These are phyloP conservation scores for Penstemon davidsonii DNA, from an alignment of 257 asterid genomes.

Conservation along the genomic window DNA sequence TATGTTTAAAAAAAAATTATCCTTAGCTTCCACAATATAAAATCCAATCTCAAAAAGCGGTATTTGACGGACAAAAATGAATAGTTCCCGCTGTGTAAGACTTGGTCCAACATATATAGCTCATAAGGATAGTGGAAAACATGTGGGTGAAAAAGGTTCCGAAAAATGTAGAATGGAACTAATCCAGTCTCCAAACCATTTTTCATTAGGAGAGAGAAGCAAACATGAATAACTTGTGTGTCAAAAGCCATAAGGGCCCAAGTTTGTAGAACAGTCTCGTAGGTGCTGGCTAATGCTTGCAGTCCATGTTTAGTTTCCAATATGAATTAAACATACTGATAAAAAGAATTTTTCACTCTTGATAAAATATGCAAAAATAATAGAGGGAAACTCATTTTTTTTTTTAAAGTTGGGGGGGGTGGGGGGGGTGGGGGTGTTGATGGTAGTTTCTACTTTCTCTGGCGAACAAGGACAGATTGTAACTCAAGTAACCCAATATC, in stretches of 20 bases:
- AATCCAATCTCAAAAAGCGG: too few relatives aligned
- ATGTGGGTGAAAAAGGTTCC: too few relatives aligned
- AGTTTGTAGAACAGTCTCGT: not conserved
- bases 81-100: too few relatives aligned
- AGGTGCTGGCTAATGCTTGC: slow-evolving; percentile 11
- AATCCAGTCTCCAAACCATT: too few relatives aligned
- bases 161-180: too few relatives aligned
- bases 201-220: too few relatives aligned
- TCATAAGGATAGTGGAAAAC: too few relatives aligned
- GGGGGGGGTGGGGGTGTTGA: not conserved
- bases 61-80: too few relatives aligned
- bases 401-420: too few relatives aligned
- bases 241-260: not conserved
- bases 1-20: not conserved
- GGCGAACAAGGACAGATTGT: not conserved
- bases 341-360: not conserved
- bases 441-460: slow-evolving; percentile 1
- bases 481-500: slow-evolving; percentile 16
- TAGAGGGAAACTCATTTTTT: not conserved
- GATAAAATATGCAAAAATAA: not conserved
- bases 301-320: not conserved
- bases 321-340: not conserved
- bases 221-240: not conserved
- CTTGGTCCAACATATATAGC: too few relatives aligned
- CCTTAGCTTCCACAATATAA: not conserved